Base-by-base conservation (phyloP, 805 yeast genomes). In the Yarrowia divulgata region DNA sequence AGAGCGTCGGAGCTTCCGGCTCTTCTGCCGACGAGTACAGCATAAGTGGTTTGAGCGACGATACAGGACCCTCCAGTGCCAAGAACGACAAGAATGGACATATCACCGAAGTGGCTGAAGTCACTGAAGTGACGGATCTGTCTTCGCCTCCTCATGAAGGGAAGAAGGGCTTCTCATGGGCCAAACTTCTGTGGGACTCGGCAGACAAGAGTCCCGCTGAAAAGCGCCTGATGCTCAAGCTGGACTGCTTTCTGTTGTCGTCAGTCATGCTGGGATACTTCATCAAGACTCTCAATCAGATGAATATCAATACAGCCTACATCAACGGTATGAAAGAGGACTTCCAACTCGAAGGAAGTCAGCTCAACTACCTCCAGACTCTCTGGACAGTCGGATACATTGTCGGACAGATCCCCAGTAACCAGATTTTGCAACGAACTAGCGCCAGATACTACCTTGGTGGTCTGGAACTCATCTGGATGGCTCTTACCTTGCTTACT, bases 241-340 rank as follows among this genome's bases (percentile, higher is more conserved):
- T 81, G 34, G 83, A 81, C 71, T 74, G 76, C 52, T 82, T 82
- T 71, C 72, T 83, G 48, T 72, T 83, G 48, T 75, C 79, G 35
- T 81, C 84, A 1, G 77, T 83, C 1, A 80, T 81, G 78, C 72
- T 81, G 60, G 85, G 85, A 1, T 83, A 83, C 73, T 83, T 82
- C 73, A 79, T 82, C 72, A 83, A 83, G 74, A 81, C 79, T 9
- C 54, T 54, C 35, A 54, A 54, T 23, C 60, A 78, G 71, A 74
- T 74, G 45, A 83, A 83, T 72, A 74, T 83, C 35, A 77, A 80
- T 16, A 82, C 83, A 1, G 85, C 86, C 0, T 83, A 82, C 71
- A 79, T 83, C 46, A 82, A 81, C 71, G 86, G 85, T 9, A 78
- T 82, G 85, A 77, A 79, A 68, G 85, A 83, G 72, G 76, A 80